Evolutionary conservation across 2,329 filamentous ascomycete genomes (phyloP).

Genomic region (Tolypocladium tropicale): DNA sequence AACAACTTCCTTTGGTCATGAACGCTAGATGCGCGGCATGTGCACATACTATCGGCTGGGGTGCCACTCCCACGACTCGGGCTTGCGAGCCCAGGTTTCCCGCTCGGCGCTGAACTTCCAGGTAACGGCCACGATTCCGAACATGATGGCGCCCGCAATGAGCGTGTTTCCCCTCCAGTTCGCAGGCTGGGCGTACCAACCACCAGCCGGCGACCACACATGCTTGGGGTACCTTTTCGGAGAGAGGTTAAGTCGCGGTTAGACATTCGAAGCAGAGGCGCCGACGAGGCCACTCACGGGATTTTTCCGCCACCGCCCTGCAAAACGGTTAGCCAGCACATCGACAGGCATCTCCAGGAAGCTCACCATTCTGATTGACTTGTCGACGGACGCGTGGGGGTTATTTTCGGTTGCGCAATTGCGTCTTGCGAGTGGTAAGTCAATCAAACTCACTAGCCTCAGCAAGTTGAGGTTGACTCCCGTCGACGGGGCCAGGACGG

Average conservation of each 20-base stretch:
- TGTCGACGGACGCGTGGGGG: conserved; percentile 22
- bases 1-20: neutral
- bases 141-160: conserved; percentile 57
- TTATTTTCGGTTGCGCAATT: conserved; percentile 17
- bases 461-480: neutral
- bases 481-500: neutral
- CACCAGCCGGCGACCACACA: conserved; percentile 97
- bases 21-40: neutral
- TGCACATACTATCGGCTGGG: conserved; percentile 69
- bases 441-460: neutral
- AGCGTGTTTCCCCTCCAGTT: conserved; percentile 95
- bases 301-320: conserved; percentile 67
- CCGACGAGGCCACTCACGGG: conserved; percentile 31
- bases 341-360: neutral
- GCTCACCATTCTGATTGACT: conserved; percentile 46
- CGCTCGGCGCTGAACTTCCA: conserved; percentile 66
- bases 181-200: conserved; percentile 89
- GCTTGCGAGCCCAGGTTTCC: conserved; percentile 65
- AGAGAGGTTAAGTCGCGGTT: neutral
- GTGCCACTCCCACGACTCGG: conserved; percentile 67
- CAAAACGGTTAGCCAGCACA: conserved; percentile 27
- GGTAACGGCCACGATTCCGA: conserved; percentile 56
- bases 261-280: conserved; percentile 4
- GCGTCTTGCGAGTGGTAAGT: conserved; percentile 12
- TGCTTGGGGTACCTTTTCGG: conserved; percentile 74